Evolutionary conservation across 345 rosid genomes (phyloP).

Genomic region (Reutealis trisperma): DNA sequence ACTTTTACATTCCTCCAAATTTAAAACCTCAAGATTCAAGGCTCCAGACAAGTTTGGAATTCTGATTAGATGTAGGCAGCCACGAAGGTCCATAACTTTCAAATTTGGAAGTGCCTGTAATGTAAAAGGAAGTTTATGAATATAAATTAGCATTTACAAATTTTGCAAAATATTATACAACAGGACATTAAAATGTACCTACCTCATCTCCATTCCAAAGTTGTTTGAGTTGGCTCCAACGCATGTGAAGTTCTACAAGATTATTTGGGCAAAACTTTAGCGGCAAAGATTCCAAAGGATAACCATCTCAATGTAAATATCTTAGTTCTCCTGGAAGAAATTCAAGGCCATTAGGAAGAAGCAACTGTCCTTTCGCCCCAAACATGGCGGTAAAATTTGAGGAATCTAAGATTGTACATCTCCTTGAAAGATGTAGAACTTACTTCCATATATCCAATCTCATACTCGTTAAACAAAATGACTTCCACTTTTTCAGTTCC

Average conservation of each 20-base stretch:
- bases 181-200: background rate
- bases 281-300: conserved; percentile 11
- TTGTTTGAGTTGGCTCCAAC: background rate
- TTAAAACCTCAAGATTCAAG: conserved; percentile 2
- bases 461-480: background rate
- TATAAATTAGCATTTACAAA: too few species aligned
- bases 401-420: background rate
- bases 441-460: background rate
- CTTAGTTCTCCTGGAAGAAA: conserved; percentile 11
- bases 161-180: background rate
- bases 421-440: background rate
- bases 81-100: conserved; percentile 2
- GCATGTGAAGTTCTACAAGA: conserved; percentile 14
- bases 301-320: background rate
- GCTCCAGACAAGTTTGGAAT: conserved; percentile 7
- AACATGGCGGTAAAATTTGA: background rate
- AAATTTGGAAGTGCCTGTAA: conserved; percentile 15
- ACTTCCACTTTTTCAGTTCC: background rate
- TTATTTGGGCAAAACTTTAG: background rate
- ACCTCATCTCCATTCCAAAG: background rate
- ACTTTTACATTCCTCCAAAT: background rate
- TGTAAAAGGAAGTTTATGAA: background rate
- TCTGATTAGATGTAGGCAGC: background rate
- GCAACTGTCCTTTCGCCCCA: too few species aligned
- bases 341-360: background rate